phyloP scores from a whole-genome alignment of 257 asterid species.

The Nicotiana tabacum region DNA sequence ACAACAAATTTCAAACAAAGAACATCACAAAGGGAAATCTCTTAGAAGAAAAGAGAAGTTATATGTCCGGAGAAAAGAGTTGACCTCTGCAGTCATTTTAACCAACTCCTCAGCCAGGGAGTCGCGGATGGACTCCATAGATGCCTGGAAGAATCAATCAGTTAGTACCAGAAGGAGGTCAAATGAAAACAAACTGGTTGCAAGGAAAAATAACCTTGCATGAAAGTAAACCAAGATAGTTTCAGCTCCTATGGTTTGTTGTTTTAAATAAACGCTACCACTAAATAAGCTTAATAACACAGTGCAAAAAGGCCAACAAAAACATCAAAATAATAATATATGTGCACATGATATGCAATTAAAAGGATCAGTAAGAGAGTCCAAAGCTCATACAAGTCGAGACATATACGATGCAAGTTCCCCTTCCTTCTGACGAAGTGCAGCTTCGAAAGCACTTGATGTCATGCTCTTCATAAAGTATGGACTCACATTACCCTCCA shows the following conservation, averaged over 20 bases:
- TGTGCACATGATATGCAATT: background rate
- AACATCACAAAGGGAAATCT: background rate
- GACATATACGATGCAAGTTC: slow-evolving; percentile 96
- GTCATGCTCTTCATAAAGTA: slow-evolving; percentile 83
- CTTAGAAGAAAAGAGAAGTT: background rate
- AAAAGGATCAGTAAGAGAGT: slow-evolving; percentile 8
- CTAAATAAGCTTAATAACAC: background rate
- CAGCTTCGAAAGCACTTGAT: slow-evolving; percentile 78
- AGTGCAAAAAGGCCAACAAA: background rate
- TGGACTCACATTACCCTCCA: slow-evolving; percentile 65
- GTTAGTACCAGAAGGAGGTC: background rate
- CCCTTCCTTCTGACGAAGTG: slow-evolving; percentile 97
- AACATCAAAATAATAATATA: background rate
- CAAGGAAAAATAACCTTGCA: background rate
- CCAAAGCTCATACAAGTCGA: slow-evolving; percentile 64
- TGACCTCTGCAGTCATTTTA: slow-evolving; percentile 88
- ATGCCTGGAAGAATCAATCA: slow-evolving; percentile 44
- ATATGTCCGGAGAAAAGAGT: background rate
- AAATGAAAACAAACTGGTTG: background rate
- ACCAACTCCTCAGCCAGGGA: slow-evolving; percentile 99
- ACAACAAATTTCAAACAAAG: background rate
- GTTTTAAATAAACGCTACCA: background rate
- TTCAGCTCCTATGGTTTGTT: background rate
- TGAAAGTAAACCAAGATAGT: background rate
- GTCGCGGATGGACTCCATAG: slow-evolving; percentile 96